A percentile compares a stretch with the other conserved stretches of the same genome.
Evolutionary conservation across 192 early-diverging fungal species (phyloP).

Genomic region (Endogone sp.): DNA sequence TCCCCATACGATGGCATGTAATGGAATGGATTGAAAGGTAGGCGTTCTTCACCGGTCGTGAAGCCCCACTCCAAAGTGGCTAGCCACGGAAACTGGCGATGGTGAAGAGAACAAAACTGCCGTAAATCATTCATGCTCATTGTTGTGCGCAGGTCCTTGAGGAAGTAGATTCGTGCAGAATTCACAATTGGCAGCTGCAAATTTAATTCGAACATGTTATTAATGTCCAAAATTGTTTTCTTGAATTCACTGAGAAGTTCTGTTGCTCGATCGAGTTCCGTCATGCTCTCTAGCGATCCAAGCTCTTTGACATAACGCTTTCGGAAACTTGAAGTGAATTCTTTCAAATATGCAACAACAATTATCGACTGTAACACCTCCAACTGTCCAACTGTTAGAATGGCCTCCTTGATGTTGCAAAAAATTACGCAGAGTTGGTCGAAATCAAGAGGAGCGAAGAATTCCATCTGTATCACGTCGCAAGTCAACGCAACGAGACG

Average conservation of each 20-base stretch:
- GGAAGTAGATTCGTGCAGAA: conserved; percentile 16
- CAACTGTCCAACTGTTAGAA: neutral
- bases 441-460: conserved; percentile 4
- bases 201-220: conserved; percentile 3
- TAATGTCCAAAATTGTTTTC: neutral
- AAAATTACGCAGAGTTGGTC: neutral
- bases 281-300: neutral
- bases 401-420: neutral
- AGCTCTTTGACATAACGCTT: neutral
- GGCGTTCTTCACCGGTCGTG: neutral
- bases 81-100: conserved; percentile 4
- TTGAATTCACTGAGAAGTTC: conserved; percentile 3
- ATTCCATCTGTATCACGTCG: conserved; percentile 12
- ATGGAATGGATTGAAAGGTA: conserved; percentile 16
- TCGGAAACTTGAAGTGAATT: conserved; percentile 13
- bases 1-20: neutral
- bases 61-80: conserved; percentile 4
- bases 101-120: conserved; percentile 12
- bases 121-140: conserved; percentile 15
- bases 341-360: conserved; percentile 13
- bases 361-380: conserved; percentile 9
- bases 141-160: conserved; percentile 5
- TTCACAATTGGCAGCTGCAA: conserved; percentile 4
- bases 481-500: conserved; percentile 6
- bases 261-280: neutral